These are phyloP conservation scores for Phascolomyces articulosus DNA, from an alignment of 371 early-diverging fungal species.

Conservation along the genomic window DNA sequence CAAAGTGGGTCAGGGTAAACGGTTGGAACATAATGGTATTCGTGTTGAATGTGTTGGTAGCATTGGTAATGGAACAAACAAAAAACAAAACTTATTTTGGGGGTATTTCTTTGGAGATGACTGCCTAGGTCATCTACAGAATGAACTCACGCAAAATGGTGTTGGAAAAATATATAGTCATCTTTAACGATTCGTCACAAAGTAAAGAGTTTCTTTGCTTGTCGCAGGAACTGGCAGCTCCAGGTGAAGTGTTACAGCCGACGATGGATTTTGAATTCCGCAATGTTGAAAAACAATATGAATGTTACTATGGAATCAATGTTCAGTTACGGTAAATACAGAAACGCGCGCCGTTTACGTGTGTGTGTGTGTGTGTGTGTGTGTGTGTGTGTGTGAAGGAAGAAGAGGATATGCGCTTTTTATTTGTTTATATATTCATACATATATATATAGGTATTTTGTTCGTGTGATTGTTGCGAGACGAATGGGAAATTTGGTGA, in stretches of 20 bases:
- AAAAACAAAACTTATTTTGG: no score
- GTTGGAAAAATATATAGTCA: neutral
- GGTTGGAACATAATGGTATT: slow-evolving; percentile 95
- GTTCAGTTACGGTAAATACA: slow-evolving; percentile 75
- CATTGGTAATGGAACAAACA: slow-evolving; percentile 69
- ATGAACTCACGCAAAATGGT: no score
- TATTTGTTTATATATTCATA: neutral
- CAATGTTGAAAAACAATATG: slow-evolving; percentile 92
- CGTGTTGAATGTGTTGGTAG: slow-evolving; percentile 95
- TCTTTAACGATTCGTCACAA: slow-evolving; percentile 94
- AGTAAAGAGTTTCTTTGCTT: slow-evolving; percentile 92
- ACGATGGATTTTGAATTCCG: slow-evolving; percentile 89
- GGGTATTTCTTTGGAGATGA: no score
- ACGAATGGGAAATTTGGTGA: slow-evolving; percentile 75
- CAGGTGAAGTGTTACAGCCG: slow-evolving; percentile 79
- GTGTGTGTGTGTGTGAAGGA: neutral
- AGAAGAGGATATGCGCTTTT: no score
- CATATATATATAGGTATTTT: slow-evolving; percentile 66
- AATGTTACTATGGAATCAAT: slow-evolving; percentile 90
- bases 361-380: no score
- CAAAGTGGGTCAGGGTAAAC: slow-evolving; percentile 87
- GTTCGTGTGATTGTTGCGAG: slow-evolving; percentile 85
- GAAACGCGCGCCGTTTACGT: no score
- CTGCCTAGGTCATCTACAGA: no score
- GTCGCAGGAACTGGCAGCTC: slow-evolving; percentile 87